Percentiles rank a stretch among this genome's conserved stretches.
These are phyloP conservation scores for Daldinia vernicosa DNA, from an alignment of 495 filamentous ascomycete genomes.

Conservation along the genomic window DNA sequence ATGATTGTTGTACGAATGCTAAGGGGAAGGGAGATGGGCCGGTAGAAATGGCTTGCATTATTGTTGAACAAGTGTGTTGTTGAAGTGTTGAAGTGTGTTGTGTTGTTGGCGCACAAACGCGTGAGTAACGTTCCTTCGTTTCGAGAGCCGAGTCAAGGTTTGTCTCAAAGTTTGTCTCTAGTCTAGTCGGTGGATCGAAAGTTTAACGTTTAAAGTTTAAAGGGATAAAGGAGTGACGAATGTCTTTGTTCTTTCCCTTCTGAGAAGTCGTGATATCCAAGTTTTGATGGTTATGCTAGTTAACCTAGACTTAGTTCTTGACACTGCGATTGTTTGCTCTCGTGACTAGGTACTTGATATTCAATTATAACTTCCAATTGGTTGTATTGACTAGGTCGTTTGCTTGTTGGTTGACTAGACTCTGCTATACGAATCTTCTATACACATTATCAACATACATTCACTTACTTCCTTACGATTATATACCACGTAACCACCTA, in stretches of 20 bases:
- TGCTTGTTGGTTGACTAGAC: no score
- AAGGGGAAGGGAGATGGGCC: not conserved
- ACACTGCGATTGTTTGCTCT: no score
- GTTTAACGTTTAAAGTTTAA: not conserved
- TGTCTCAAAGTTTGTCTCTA: not conserved
- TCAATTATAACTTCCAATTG: no score
- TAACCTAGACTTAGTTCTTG: no score
- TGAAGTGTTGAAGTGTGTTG: not conserved
- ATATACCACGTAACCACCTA: no score
- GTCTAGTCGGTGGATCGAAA: not conserved
- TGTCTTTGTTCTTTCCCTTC: not conserved
- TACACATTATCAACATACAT: no score
- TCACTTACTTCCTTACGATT: no score
- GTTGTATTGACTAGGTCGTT: no score
- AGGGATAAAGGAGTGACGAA: not conserved
- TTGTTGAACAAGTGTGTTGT: not conserved
- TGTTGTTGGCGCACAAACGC: not conserved
- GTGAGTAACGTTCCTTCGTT: not conserved
- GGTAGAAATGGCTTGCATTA: constrained; percentile 1
- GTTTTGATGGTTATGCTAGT: no score
- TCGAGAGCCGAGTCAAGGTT: not conserved
- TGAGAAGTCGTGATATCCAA: not conserved
- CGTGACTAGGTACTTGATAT: no score
- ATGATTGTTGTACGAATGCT: not conserved
- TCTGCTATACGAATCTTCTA: no score